Evolutionary conservation across 148 eudicot species (phyloP).

Genomic region (Rhododendron williamsianum): DNA sequence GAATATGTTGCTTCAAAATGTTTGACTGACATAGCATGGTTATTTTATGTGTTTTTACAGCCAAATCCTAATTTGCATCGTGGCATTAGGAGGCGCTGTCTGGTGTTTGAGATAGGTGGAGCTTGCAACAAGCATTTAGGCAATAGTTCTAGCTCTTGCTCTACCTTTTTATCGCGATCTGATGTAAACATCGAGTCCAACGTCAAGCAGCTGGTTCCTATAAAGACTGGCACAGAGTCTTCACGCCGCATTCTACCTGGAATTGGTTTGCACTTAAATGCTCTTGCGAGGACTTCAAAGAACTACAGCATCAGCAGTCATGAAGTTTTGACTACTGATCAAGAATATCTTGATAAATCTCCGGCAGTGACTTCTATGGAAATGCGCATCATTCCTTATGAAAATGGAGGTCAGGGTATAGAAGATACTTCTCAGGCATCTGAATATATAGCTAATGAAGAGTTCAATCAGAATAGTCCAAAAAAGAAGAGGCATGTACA

Average conservation of each 20-base stretch:
- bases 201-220: conserved; percentile 27
- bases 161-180: conserved; percentile 28
- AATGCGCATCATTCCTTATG: conserved; percentile 28
- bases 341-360: conserved; percentile 25
- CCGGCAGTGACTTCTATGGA: conserved; percentile 27
- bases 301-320: conserved; percentile 33
- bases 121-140: conserved; percentile 46
- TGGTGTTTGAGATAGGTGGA: conserved; percentile 73
- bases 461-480: conserved; percentile 55
- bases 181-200: conserved; percentile 29
- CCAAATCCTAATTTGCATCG: conserved; percentile 42
- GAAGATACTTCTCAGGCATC: conserved; percentile 51
- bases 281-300: conserved; percentile 65
- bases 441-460: conserved; percentile 36
- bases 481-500: conserved; percentile 70
- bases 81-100: conserved; percentile 85
- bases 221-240: conserved; percentile 40
- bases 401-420: conserved; percentile 30
- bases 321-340: conserved; percentile 28
- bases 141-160: conserved; percentile 29
- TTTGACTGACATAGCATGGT: not conserved
- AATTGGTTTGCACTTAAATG: conserved; percentile 93
- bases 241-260: conserved; percentile 56
- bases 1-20: not conserved
- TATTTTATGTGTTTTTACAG: conserved; percentile 30